Evolutionary conservation across 768 basidiomycete genomes (phyloP), one percentile per base, ranked within the genome.

Genomic region (Myochromella boudieri): DNA sequence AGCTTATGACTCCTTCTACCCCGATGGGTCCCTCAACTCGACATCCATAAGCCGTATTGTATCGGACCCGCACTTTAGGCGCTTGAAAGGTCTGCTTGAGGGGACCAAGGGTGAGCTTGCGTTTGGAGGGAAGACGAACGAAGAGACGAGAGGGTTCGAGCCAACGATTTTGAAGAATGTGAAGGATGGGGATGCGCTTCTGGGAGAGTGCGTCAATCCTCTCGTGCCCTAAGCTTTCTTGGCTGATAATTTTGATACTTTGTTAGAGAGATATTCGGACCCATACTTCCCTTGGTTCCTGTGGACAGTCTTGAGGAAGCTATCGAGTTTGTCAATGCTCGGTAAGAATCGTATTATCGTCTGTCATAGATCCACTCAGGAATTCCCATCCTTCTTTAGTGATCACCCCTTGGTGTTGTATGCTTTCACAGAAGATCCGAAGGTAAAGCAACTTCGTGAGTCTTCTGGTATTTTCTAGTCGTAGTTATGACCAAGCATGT

Each of bases 211-310:
- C 37, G 75, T 60, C 12, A 24, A 32, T 18, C 21, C 3, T 8
- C 11, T 9, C 12, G 4, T 6, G 15, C 12, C 48, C 25, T 7
- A 2, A 21, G 8, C 36, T 10, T 10, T 8, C n/a, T n/a, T 6
- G 17, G 20, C 40, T 28, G 25, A 15, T 37, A 15, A 34, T 17
- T n/a, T 15, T 7, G 39, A 3, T 52, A n/a, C 3, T 22, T 38
- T 29, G 14, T 0, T 52, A 87, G 86, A 51, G 88, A 90, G 60
- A 60, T 88, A 2, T 91, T 91, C 53, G 88, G 85, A 0, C 87
- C 88, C 0, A 60, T 90, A 18, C 56, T 90, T 6, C 80, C 87
- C 0, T 70, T 91, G 36, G 55, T 88, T 10, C 67, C 78, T 0
- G 74, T 89, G 0, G 76, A 81, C 25, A 67, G 61, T 42, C 43